Evolutionary conservation across 495 filamentous ascomycete genomes (phyloP).

Genomic region (Lepraria neglecta): DNA sequence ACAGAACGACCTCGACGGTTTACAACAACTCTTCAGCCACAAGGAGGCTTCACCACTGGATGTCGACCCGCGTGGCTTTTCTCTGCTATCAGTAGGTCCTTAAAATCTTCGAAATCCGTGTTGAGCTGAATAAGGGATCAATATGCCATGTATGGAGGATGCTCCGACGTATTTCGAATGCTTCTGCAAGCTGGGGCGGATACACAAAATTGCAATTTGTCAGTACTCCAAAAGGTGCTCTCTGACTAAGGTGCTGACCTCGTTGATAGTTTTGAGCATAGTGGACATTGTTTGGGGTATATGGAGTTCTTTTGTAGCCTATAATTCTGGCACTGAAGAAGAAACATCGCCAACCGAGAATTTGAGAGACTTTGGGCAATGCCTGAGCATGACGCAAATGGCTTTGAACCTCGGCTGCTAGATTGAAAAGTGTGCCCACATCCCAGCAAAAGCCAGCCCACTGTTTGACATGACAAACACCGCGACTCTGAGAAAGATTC

Average conservation of each 20-base stretch:
- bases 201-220: not conserved
- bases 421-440: too few species aligned
- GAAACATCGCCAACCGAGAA: not conserved
- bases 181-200: not conserved
- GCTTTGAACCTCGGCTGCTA: not conserved
- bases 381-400: not conserved
- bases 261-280: too few species aligned
- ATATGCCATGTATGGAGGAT: not conserved
- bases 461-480: not conserved
- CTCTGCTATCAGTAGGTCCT: not conserved
- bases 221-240: not conserved
- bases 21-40: not conserved
- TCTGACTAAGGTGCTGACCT: not conserved
- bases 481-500: too few species aligned
- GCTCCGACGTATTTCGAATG: not conserved
- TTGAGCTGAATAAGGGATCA: not conserved
- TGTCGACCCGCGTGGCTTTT: not conserved
- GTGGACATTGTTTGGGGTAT: not conserved
- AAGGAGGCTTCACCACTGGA: not conserved
- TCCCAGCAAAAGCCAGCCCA: too few species aligned
- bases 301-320: not conserved
- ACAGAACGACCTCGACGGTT: not conserved
- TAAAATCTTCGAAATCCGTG: not conserved
- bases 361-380: not conserved
- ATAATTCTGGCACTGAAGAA: not conserved